phyloP scores from a whole-genome alignment of 139 green algal species.

The Axilococcus clingmanii region DNA sequence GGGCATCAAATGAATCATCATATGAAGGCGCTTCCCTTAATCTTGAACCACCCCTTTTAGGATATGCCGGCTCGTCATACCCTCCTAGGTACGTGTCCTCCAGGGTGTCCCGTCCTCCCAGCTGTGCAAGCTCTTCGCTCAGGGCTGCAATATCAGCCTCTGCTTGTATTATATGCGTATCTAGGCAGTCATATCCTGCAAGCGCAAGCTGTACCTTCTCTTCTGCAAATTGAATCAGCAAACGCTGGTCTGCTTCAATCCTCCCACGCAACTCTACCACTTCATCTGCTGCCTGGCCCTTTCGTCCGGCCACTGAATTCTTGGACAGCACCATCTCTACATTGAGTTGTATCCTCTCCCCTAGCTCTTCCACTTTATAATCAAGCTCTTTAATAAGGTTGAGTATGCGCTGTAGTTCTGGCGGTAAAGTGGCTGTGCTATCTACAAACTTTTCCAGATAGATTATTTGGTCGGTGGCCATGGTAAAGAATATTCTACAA shows the following conservation, averaged over 20 bases:
- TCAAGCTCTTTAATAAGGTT: slow-evolving; percentile 68
- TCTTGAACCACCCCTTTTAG: background rate
- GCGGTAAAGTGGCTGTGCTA: slow-evolving; percentile 38
- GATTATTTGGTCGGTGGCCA: slow-evolving; percentile 41
- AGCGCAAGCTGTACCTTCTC: slow-evolving; percentile 59
- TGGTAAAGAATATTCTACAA: slow-evolving; percentile 1
- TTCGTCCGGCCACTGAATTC: slow-evolving; percentile 27
- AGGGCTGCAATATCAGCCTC: slow-evolving; percentile 50
- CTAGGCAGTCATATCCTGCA: slow-evolving; percentile 56
- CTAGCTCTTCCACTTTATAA: slow-evolving; percentile 35
- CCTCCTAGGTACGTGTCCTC: background rate
- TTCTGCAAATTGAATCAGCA: slow-evolving; percentile 66
- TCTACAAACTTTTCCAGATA: slow-evolving; percentile 69
- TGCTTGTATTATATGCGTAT: slow-evolving; percentile 45
- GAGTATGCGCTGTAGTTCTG: slow-evolving; percentile 59
- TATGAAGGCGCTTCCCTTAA: background rate
- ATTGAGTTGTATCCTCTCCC: background rate
- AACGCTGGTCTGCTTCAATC: slow-evolving; percentile 46
- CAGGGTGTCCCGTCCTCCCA: background rate
- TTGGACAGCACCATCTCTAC: background rate
- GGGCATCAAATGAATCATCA: background rate
- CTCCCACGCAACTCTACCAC: slow-evolving; percentile 19
- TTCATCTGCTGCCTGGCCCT: slow-evolving; percentile 24
- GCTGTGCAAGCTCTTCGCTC: slow-evolving; percentile 27
- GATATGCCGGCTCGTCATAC: background rate